Evolutionary conservation across 345 rosid species (phyloP), one percentile per base, ranked within the genome.

Genomic region (Hibiscus mutabilis): DNA sequence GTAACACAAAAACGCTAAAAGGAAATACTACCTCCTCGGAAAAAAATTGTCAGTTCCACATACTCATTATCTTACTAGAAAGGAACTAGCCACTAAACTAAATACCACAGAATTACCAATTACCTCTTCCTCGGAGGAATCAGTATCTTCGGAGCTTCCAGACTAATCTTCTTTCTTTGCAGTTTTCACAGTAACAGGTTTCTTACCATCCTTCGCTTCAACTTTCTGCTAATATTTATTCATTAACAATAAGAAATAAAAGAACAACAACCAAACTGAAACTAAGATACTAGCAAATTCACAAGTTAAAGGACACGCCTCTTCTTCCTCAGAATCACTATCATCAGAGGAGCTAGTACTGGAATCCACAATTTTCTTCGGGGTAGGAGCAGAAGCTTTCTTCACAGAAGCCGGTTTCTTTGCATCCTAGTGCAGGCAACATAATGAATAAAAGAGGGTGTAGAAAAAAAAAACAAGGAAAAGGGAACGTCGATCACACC

Each of bases 261-360:
- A 29, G 5, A 46, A 47, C 52, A 24, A 49, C 5, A 3, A 31
- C 6, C 3, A 18, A 52, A 13, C 42, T 2, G 2, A 25, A 35
- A 3, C 40, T 40, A 14, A 8, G 2, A 52, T 6, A 31, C n/a
- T 49, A 29, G 16, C 44, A 24, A 24, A 24, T 51, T 22, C 37
- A 68, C 24, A 67, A 47, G 19, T 44, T 46, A 33, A 33, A 69
- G 19, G 53, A 14, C 53, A 60, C 11, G 62, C 78, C 64, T 40
- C 37, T 59, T 67, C 80, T 33, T 78, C 79, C 71, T 81, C 84
- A 31, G 78, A 73, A 22, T 79, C 82, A 68, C 76, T 76, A 5
- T 76, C 83, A 19, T 75, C 83, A 1, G 78, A 79, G 22, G 76
- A 73, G 69, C 73, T 33, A 64, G 65, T 68, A 60, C 55, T 47